Base-by-base conservation (phyloP, 306 rosid species). In the Urtica urens region DNA sequence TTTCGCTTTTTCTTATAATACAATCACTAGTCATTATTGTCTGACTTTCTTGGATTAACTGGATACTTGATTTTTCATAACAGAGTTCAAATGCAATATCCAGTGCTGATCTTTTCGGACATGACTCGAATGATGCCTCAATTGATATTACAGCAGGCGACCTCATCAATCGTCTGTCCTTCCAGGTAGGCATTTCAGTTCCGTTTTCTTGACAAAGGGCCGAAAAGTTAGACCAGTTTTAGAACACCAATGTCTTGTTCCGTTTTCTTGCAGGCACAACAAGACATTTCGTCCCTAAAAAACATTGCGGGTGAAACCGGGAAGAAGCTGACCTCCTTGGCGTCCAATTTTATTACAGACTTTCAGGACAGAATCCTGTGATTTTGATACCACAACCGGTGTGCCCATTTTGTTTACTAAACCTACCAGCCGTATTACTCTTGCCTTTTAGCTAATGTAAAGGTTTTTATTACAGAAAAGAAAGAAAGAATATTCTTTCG, bases 261-360 rank as follows among this genome's bases (percentile, higher is more conserved):
- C n/a, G n/a, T n/a, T n/a, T n/a, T n/a, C n/a, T 62, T 50, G 22
- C 72, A 90, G 97, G 90, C 95, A 14, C 93, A 81, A 30, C 86
- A 84, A 66, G 93, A 90, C 68, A 70, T 90, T 11, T 81, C 92
- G 56, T 81, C 95, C 61, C 65, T 90, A 1, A 90, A 69, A 66
- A 84, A 81, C 59, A 81, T 84, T 21, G 97, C 87, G 0, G 97
- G 93, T 39, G 97, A 84, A 73, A 81, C 97, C 2, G 87, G 95
- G 52, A 90, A 90, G 80, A 90, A 77, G 63, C 92, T 90, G 30
- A 70, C 76, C 76, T 72, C 87, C 18, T 64, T 90, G 50, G 97
- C 97, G 17, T 76, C 86, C 73, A 70, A 68, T 50, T 69, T 88
- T 54, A 81, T 84, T 34, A 84, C 92, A 7, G 95, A 84, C 75